phyloP scores from a whole-genome alignment of 139 green algal species.

The Gonium pectorale region DNA sequence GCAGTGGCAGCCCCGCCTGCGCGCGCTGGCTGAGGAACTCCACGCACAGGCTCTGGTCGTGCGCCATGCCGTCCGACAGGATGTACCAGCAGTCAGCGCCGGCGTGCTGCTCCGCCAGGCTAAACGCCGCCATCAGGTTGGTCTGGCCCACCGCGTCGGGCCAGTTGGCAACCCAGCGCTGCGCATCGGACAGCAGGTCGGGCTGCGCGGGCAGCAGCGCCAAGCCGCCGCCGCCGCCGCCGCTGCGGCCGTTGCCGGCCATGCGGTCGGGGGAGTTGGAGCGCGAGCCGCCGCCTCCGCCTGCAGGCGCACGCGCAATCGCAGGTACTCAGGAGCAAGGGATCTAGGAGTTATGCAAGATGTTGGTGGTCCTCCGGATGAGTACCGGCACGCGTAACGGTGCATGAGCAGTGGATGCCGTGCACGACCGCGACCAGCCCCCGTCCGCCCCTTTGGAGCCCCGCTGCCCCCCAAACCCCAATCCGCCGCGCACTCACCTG shows the following conservation, averaged over 20 bases:
- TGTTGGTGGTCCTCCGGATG: too few species aligned
- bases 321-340: too few species aligned
- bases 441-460: too few species aligned
- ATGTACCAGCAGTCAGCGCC: slow-evolving; percentile 69
- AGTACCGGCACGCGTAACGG: too few species aligned
- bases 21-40: slow-evolving; percentile 45
- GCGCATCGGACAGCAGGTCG: slow-evolving; percentile 65
- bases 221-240: neutral
- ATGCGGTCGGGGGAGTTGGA: neutral
- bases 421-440: too few species aligned
- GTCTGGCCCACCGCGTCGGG: slow-evolving; percentile 66
- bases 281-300: neutral
- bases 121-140: slow-evolving; percentile 44
- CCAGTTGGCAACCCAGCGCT: slow-evolving; percentile 75
- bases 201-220: slow-evolving; percentile 58
- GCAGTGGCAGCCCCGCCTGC: slow-evolving; percentile 41
- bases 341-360: too few species aligned
- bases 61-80: slow-evolving; percentile 67
- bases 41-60: slow-evolving; percentile 60
- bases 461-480: too few species aligned
- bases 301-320: too few species aligned
- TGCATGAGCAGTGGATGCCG: too few species aligned
- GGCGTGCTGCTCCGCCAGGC: slow-evolving; percentile 52
- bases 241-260: neutral
- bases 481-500: slow-evolving; percentile 3